Evolutionary conservation across 2,329 filamentous ascomycete species (phyloP).

Genomic region (Cladophialophora exuberans): DNA sequence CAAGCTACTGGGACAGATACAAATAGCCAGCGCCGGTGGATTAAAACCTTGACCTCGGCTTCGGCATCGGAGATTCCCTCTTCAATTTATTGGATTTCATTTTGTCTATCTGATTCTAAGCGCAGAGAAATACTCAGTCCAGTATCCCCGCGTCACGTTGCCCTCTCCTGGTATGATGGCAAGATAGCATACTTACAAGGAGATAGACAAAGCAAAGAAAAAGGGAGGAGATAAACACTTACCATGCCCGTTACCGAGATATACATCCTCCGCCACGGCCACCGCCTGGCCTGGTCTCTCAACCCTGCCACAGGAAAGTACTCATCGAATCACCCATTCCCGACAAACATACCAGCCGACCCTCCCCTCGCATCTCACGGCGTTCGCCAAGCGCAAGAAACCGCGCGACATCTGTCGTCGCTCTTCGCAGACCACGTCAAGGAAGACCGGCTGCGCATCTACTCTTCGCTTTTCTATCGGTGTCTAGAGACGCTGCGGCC

Average conservation of each 20-base stretch:
- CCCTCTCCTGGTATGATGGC: no score
- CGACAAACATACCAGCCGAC: constrained; percentile 86
- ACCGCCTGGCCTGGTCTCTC: constrained; percentile 87
- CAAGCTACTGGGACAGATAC: no score
- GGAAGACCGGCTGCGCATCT: constrained; percentile 58
- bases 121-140: no score
- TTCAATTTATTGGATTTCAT: no score
- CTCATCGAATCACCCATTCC: constrained; percentile 71
- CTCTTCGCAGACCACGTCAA: constrained; percentile 68
- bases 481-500: constrained; percentile 83
- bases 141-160: no score
- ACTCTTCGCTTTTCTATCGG: constrained; percentile 84
- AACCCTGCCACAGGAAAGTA: constrained; percentile 81
- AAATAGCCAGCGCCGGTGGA: no score
- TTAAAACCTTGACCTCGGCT: no score
- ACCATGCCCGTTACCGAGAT: constrained; percentile 35
- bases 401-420: constrained; percentile 66
- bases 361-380: constrained; percentile 86
- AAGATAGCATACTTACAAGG: no score
- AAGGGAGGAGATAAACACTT: not conserved
- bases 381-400: constrained; percentile 77
- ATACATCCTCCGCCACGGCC: constrained; percentile 45
- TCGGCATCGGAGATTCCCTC: no score
- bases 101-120: no score
- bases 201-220: no score